A percentile compares a stretch with the other conserved stretches of the same genome.
These are phyloP conservation scores for Geopyxis carbonaria DNA, from an alignment of 495 filamentous ascomycete genomes.

Conservation along the genomic window DNA sequence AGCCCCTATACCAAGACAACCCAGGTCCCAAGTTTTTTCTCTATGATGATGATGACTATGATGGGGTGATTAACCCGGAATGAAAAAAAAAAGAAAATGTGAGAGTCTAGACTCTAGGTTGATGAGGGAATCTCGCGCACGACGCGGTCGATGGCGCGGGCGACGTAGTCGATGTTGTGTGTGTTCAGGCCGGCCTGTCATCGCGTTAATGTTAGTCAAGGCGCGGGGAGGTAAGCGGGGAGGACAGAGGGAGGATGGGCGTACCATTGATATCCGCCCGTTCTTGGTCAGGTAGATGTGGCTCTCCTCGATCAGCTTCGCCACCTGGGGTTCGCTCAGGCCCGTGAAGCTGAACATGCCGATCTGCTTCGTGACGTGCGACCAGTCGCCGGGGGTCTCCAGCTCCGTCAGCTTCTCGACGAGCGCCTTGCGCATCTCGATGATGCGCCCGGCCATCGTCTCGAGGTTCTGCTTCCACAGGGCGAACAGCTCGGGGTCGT, in stretches of 20 bases:
- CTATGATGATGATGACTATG: no score
- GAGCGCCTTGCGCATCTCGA: conserved; percentile 65
- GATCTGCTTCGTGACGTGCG: conserved; percentile 95
- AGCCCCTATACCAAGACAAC: no score
- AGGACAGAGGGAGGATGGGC: background rate
- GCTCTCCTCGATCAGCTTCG: conserved; percentile 55
- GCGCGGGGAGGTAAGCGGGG: background rate
- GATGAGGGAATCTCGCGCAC: conserved; percentile 37
- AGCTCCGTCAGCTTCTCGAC: conserved; percentile 59
- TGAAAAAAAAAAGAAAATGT: no score
- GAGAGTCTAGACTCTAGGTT: background rate
- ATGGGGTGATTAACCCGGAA: no score
- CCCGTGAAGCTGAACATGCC: conserved; percentile 99
- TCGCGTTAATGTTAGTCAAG: background rate
- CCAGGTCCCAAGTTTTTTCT: no score
- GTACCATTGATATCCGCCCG: conserved; percentile 70
- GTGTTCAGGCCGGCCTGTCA: conserved; percentile 69
- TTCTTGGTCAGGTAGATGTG: conserved; percentile 99
- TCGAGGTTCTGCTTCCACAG: conserved; percentile 86
- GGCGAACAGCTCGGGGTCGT: conserved; percentile 64
- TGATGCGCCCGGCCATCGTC: conserved; percentile 90
- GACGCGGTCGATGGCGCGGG: conserved; percentile 69
- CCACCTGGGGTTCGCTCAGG: conserved; percentile 69
- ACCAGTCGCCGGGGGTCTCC: conserved; percentile 78
- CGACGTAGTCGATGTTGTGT: conserved; percentile 80